phyloP scores from a whole-genome alignment of 306 rosid genomes.

The Macrotyloma uniflorum region DNA sequence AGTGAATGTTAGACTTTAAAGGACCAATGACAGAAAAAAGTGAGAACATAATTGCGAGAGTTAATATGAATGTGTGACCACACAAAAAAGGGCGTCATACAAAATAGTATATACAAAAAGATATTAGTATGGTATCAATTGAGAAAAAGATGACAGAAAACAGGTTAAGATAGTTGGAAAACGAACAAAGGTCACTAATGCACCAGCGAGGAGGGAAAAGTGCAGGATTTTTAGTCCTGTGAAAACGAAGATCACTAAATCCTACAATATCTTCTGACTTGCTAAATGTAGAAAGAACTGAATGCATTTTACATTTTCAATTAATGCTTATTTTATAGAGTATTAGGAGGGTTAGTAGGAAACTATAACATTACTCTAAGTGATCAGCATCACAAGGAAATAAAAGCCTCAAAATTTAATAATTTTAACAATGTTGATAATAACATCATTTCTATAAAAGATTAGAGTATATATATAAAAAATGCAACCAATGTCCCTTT shows the following conservation, averaged over 20 bases:
- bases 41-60: too few species aligned
- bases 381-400: neutral
- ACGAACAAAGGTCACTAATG: neutral
- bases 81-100: neutral
- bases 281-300: neutral
- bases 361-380: neutral
- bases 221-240: neutral
- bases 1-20: neutral
- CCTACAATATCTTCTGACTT: neutral
- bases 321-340: neutral
- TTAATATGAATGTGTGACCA: neutral
- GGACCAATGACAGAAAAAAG: neutral
- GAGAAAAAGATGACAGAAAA: neutral
- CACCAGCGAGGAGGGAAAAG: neutral
- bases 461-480: neutral
- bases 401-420: neutral
- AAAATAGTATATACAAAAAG: neutral
- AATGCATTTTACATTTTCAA: neutral
- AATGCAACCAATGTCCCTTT: neutral
- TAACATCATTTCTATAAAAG: neutral
- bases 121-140: neutral
- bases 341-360: neutral
- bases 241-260: neutral
- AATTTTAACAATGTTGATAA: neutral
- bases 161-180: neutral